Evolutionary conservation across 805 yeast genomes (phyloP).

Genomic region (Sugiyamaella qingdaonensis): DNA sequence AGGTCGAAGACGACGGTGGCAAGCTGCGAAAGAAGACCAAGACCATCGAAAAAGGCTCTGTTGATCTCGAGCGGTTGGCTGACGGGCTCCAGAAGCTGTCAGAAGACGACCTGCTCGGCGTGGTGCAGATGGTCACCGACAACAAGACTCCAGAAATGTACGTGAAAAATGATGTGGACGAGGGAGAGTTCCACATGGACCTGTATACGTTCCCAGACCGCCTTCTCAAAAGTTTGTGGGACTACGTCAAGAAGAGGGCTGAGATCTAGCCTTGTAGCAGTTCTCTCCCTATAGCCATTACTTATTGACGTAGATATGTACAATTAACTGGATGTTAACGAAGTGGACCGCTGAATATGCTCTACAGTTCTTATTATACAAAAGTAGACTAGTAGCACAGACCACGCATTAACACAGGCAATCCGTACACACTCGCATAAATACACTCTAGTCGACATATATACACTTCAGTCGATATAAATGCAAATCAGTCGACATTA

Average conservation of each 20-base stretch:
- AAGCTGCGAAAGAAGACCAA: conserved; percentile 34
- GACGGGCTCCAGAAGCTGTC: conserved; percentile 80
- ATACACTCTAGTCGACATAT: background rate
- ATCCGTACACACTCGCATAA: background rate
- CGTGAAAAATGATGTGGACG: conserved; percentile 90
- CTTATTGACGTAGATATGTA: conserved; percentile 1
- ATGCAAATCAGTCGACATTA: no score
- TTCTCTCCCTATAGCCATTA: no score
- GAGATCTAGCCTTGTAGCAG: conserved; percentile 12
- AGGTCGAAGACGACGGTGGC: conserved; percentile 30
- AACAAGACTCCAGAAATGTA: conserved; percentile 93
- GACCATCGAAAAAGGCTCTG: conserved; percentile 47
- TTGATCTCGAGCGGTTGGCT: conserved; percentile 88
- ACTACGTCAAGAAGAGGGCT: conserved; percentile 74
- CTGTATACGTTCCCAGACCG: conserved; percentile 89
- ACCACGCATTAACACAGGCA: no score
- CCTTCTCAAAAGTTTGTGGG: conserved; percentile 88
- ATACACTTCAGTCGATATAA: no score
- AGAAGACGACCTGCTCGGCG: conserved; percentile 90
- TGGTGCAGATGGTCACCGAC: conserved; percentile 97
- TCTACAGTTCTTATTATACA: no score
- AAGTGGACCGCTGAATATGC: no score
- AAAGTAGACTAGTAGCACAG: no score
- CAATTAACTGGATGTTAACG: background rate
- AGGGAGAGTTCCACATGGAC: conserved; percentile 97